Conservation (phyloP, 352 stramenopile genomes). For the Pythium monospermum region DNA sequence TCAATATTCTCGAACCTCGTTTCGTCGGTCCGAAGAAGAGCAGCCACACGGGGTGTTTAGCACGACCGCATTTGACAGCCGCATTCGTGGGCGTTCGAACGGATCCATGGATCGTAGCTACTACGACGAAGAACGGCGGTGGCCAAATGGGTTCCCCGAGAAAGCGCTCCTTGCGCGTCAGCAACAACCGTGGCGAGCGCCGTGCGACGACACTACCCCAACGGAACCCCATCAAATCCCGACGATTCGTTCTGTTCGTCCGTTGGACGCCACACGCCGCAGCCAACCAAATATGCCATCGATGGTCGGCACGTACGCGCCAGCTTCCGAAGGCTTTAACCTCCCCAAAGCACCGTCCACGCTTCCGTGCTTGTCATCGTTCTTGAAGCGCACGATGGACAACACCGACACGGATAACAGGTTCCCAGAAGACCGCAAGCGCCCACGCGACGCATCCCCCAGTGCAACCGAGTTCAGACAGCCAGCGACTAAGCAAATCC, state of each 20-base stretch:
- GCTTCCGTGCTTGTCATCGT: constrained; percentile 13
- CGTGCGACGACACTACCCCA: too few relatives aligned
- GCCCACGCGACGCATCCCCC: constrained; percentile 10
- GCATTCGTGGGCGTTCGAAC: constrained; percentile 5
- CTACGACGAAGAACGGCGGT: constrained; percentile 2
- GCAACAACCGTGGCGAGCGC: too few relatives aligned
- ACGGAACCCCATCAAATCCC: too few relatives aligned
- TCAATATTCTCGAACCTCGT: not conserved
- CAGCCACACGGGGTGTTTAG: too few relatives aligned
- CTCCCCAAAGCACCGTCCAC: constrained; percentile 3
- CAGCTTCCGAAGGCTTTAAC: too few relatives aligned
- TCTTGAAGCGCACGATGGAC: constrained; percentile 10
- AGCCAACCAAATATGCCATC: too few relatives aligned
- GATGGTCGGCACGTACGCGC: too few relatives aligned
- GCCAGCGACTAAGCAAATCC: not conserved
- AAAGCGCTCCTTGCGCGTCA: too few relatives aligned
- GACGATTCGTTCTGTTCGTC: not conserved
- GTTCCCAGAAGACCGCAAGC: constrained; percentile 2
- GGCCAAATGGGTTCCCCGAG: constrained; percentile 4
- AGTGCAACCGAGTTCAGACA: not conserved
- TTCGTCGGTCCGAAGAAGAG: too few relatives aligned
- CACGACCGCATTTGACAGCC: constrained; percentile 6
- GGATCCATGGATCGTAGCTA: not conserved
- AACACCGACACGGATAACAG: not conserved
- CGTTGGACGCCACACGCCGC: not conserved